A percentile compares a stretch with the other conserved stretches of the same genome.
Evolutionary conservation across 768 basidiomycete species (phyloP).

Genomic region (Trametes villosa): DNA sequence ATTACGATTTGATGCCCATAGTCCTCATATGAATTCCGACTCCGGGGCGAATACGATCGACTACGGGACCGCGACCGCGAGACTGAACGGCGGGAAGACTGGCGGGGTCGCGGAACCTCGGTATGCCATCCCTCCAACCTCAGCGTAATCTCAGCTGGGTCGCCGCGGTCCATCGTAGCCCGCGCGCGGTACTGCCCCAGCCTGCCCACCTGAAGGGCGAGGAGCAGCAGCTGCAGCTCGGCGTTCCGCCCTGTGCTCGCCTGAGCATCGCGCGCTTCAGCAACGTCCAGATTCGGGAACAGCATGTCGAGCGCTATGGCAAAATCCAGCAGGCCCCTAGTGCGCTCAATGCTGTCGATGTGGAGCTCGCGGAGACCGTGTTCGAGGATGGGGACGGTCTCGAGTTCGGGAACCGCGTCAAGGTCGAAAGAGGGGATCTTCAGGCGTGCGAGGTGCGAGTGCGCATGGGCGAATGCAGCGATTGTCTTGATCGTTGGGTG

Average conservation of each 20-base stretch:
- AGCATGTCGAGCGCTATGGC: conserved; percentile 11
- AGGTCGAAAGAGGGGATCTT: conserved; percentile 3
- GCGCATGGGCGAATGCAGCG: conserved; percentile 9
- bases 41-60: too few relatives aligned
- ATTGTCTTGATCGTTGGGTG: conserved; percentile 4
- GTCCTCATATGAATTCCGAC: too few relatives aligned
- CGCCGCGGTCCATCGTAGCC: neutral
- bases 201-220: conserved; percentile 5
- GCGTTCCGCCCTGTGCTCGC: neutral
- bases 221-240: conserved; percentile 9
- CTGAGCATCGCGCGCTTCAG: neutral
- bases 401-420: neutral
- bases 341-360: neutral
- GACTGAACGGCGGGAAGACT: too few relatives aligned
- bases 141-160: neutral
- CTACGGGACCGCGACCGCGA: too few relatives aligned
- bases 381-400: neutral
- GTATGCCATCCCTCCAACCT: neutral
- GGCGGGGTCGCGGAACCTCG: neutral
- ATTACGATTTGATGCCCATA: too few relatives aligned
- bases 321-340: neutral
- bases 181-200: neutral
- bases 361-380: neutral
- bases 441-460: conserved; percentile 2
- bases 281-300: conserved; percentile 7